Base-by-base conservation (phyloP, 2,329 filamentous ascomycete species). In the Dactylonectria estremocensis region DNA sequence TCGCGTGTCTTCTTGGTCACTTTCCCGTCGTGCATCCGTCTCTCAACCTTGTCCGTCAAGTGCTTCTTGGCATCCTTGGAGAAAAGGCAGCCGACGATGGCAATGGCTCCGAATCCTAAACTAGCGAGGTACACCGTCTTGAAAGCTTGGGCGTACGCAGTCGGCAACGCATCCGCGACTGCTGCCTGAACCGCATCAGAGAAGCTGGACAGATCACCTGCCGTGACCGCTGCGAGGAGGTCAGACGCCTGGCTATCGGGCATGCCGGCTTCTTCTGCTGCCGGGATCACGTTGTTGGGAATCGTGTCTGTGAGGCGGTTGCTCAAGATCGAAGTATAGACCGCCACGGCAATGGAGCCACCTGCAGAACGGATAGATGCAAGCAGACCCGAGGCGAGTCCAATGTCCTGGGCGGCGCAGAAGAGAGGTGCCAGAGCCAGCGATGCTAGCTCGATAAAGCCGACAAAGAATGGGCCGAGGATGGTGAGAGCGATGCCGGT, bases 51-150 rank as follows among this genome's bases (percentile, higher is more conserved):
- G 35, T 78, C 67, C 2, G 79, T 81, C 53, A 82, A 63, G 48
- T 79, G 74, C 56, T 76, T 72, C 69, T 78, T 73, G 2, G 79
- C 77, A 66, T 82, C 77, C 61, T 80, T 79, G 3, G 79, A 75
- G 46, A 80, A 80, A 14, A 81, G 65, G 20, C 77, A 79, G 1
- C 79, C 77, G 5, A 82, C 61, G 6, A 83, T 79, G 6, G 79
- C 81, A 20, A 83, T 78, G 0, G 74, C 81, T 24, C 78, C 77
- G 43, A 83, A 83, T 0, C 78, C 81, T 20, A 83, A 65, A 69
- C 77, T 82, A 1, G 78, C 77, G 2, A 83, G 65, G 37, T 82
- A 84, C 0, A 85, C 81, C 2, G 82, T 83, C 64, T 80, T 76
- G 68, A 82, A 83, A 6, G 81, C 80, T 45, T 82, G 77, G 1